Conservation (phyloP, 2,329 filamentous ascomycete genomes). For the Apiospora saccharicola region DNA sequence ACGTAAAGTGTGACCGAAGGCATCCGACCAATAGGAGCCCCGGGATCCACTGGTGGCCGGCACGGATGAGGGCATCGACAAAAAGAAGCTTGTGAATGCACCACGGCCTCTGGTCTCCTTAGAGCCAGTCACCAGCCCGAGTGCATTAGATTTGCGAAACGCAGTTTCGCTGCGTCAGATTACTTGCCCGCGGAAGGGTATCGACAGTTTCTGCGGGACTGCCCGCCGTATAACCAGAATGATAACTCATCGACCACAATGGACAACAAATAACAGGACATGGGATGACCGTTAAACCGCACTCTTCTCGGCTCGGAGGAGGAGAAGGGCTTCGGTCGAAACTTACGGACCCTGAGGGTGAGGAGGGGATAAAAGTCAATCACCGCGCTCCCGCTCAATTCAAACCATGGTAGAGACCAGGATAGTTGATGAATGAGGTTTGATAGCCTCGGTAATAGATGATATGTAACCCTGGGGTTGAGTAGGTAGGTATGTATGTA, state of each 20-base stretch:
- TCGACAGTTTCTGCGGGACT: slow-evolving; percentile 16
- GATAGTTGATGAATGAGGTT: neutral
- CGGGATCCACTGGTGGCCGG: neutral
- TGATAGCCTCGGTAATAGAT: neutral
- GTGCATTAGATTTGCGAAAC: slow-evolving; percentile 19
- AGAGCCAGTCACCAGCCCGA: slow-evolving; percentile 14
- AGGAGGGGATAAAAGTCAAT: slow-evolving; percentile 1
- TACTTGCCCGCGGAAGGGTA: slow-evolving; percentile 13
- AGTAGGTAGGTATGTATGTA: neutral
- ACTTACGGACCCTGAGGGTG: neutral
- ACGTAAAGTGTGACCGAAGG: neutral
- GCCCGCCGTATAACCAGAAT: slow-evolving; percentile 18
- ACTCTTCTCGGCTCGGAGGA: neutral
- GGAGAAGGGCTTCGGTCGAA: neutral
- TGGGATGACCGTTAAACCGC: neutral
- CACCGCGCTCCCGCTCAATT: neutral
- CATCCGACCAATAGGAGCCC: neutral
- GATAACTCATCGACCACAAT: slow-evolving; percentile 14
- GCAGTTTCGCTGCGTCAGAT: neutral
- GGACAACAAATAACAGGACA: slow-evolving; percentile 11
- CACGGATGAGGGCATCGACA: slow-evolving; percentile 20
- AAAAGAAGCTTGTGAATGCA: slow-evolving; percentile 16
- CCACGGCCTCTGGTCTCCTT: neutral
- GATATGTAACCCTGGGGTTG: neutral
- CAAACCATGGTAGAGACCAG: neutral